phyloP scores from a whole-genome alignment of 495 filamentous ascomycete species.

The Chaetomidium leptoderma region DNA sequence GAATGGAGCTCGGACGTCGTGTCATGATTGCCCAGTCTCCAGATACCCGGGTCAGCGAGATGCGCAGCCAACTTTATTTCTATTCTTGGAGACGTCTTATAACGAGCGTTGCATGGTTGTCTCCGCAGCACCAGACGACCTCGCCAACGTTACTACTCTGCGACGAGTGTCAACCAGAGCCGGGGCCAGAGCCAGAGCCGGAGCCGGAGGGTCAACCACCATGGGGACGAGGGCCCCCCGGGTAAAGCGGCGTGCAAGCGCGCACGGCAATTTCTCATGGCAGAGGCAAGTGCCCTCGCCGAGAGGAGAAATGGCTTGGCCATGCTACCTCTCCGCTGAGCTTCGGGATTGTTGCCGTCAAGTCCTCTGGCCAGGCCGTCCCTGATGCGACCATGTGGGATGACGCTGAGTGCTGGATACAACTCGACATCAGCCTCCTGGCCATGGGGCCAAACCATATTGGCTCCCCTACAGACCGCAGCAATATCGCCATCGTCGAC shows the following conservation, averaged over 20 bases:
- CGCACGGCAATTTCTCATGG: neutral
- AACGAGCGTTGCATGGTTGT: neutral
- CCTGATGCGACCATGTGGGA: slow-evolving; percentile 15
- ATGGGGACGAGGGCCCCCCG: neutral
- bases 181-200: too few relatives aligned
- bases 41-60: slow-evolving; percentile 22
- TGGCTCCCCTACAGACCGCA: slow-evolving; percentile 11
- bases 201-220: neutral
- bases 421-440: slow-evolving; percentile 16
- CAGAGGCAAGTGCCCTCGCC: neutral
- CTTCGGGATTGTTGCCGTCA: slow-evolving; percentile 14
- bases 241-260: neutral
- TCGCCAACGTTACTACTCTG: neutral
- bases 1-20: slow-evolving; percentile 6
- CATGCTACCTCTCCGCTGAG: neutral
- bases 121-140: neutral
- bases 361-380: slow-evolving; percentile 14
- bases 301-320: neutral
- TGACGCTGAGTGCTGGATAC: slow-evolving; percentile 19
- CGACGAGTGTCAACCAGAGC: neutral
- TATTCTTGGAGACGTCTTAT: slow-evolving; percentile 21
- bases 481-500: slow-evolving; percentile 10
- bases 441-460: slow-evolving; percentile 15
- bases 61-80: slow-evolving; percentile 23
- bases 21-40: slow-evolving; percentile 6